Base-by-base conservation (phyloP, 257 asterid genomes). In the Hygrophila difformis region DNA sequence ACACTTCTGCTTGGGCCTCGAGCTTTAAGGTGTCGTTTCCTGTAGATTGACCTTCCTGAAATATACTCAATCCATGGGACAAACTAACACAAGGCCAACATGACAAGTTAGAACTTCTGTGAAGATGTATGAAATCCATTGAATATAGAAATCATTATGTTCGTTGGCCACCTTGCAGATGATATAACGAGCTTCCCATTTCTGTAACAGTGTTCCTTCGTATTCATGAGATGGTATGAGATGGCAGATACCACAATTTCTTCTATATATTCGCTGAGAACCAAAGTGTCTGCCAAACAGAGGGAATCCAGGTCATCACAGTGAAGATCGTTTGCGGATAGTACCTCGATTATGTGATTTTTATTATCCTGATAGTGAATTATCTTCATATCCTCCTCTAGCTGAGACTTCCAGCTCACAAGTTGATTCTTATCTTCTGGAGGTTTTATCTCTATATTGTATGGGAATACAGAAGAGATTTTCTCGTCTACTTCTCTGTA, bases 181-280 rank as follows among this genome's bases (percentile, higher is more conserved):
- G 96, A 75, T 44, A 87, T 79, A 35, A 77, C 82, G 64, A 87
- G 96, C 60, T 80, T 87, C 59, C 93, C 96, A 51, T 77, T 80
- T 73, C 87, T 71, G 68, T 87, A 87, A 19, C 65, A 79, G 6
- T 84, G 89, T 44, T 76, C 82, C 36, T 63, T 71, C 19, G 75
- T 72, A 21, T 69, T 72, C 93, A 67, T 88, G 67, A 84, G 72
- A 68, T 88, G 97, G 56, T 81, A 70, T 0, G 94, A 81, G 49
- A 88, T 72, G 31, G 97, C 97, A 23, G 95, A 84, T 37, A 81
- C 92, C 47, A 84, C 94, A 60, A 81, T 74, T 61, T 88, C 97
- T 69, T 88, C 95, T 42, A 81, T 74, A 23, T 88, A 78, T 62
- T 72, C 67, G 61, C 97, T 71, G 9, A 88, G 79, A 23, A 63